These are phyloP conservation scores for Blastobotrys ciferrii DNA, from an alignment of 1,139 yeast genomes.

Conservation along the genomic window DNA sequence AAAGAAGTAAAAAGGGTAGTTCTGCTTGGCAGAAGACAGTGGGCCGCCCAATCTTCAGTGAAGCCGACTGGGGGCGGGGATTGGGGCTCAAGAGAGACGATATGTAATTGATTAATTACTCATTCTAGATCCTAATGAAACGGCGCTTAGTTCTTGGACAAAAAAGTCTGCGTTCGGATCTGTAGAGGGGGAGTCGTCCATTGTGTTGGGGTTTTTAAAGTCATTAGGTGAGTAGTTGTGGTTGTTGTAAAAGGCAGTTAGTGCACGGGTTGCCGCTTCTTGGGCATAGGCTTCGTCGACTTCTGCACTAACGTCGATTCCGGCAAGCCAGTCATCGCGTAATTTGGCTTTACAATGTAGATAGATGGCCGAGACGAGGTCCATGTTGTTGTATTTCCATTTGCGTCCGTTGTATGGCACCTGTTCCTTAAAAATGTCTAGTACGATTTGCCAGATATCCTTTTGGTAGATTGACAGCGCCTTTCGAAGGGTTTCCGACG, in stretches of 20 bases:
- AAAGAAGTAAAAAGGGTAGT: too few relatives aligned
- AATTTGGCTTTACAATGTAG: constrained; percentile 68
- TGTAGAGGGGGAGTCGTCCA: constrained; percentile 2
- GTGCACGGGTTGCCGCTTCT: constrained; percentile 78
- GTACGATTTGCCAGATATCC: constrained; percentile 64
- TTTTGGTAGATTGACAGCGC: constrained; percentile 51
- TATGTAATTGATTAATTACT: not conserved
- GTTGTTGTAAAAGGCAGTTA: constrained; percentile 75
- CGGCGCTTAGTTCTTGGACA: constrained; percentile 40
- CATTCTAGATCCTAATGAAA: constrained; percentile 11
- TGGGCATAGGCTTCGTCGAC: constrained; percentile 79
- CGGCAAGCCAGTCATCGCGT: constrained; percentile 87
- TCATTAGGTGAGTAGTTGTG: constrained; percentile 33
- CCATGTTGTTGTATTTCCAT: constrained; percentile 95
- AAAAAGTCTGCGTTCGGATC: constrained; percentile 48
- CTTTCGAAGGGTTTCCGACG: constrained; percentile 42
- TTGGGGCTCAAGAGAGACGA: too few relatives aligned
- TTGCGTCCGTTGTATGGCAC: constrained; percentile 91
- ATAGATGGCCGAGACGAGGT: constrained; percentile 82
- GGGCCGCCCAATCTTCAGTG: too few relatives aligned
- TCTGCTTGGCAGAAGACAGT: too few relatives aligned
- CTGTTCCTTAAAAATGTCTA: constrained; percentile 69
- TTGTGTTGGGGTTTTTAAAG: constrained; percentile 9
- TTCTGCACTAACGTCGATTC: constrained; percentile 73
- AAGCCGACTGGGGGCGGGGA: too few relatives aligned